Evolutionary conservation across 2,329 filamentous ascomycete genomes (phyloP).

Genomic region (Zasmidium cellare): DNA sequence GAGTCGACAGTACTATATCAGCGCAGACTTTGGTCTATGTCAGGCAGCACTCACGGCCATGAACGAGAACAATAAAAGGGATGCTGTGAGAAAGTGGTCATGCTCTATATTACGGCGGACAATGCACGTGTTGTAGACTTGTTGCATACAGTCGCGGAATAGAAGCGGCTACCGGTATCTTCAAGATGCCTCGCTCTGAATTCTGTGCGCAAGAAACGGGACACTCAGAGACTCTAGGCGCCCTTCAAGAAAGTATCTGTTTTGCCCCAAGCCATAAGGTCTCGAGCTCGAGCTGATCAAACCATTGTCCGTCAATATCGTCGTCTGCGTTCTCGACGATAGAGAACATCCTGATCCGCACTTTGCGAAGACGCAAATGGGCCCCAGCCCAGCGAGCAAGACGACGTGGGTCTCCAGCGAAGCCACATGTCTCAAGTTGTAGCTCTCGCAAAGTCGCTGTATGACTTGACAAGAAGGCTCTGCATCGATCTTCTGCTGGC

Average conservation of each 20-base stretch:
- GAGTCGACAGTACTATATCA: not conserved
- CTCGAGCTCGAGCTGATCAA: not conserved
- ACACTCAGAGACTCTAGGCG: too few species aligned
- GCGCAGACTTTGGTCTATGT: too few species aligned
- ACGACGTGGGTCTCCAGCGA: not conserved
- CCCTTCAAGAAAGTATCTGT: too few species aligned
- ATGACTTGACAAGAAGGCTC: not conserved
- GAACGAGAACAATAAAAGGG: too few species aligned
- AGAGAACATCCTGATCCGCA: not conserved
- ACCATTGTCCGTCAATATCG: not conserved
- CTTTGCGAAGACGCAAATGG: not conserved
- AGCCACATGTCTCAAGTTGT: not conserved
- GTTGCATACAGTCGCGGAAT: too few species aligned
- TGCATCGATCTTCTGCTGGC: not conserved
- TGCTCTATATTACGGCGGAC: too few species aligned
- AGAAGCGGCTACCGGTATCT: too few species aligned
- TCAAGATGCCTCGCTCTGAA: too few species aligned
- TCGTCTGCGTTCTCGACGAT: not conserved
- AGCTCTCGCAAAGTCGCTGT: not conserved
- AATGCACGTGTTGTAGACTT: too few species aligned
- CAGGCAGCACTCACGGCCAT: too few species aligned
- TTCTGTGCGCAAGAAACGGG: too few species aligned
- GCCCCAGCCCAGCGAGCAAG: not conserved
- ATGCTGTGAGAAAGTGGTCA: too few species aligned
- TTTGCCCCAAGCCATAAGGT: not conserved